Evolutionary conservation across 1,139 yeast genomes (phyloP), one percentile per base, ranked within the genome.

Genomic region (Candida sp.): DNA sequence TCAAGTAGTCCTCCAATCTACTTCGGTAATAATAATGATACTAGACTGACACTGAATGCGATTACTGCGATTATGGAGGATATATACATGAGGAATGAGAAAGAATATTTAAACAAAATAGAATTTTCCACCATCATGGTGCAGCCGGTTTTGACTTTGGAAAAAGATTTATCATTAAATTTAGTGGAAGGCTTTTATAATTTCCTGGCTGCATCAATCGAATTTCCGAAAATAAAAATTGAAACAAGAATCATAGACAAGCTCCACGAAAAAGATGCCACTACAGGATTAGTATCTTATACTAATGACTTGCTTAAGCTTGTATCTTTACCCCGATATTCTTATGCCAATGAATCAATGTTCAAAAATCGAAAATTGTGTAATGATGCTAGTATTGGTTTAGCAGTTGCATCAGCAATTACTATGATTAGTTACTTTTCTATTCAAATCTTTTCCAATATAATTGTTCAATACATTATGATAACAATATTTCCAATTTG

Each of bases 1-100:
- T 36, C 45, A 2, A 39, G 36, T 12, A 29, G 40, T 11, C 29
- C 9, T 5, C 36, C 9, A 12, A 34, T 34, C 8, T 34, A 21
- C 19, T 34, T 15, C 12, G 22, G 36, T n/a, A 34, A 34, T 5
- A 15, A 9, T 21, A 19, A 19, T 34, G 36, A 34, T 5, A 19
- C 8, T 15, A 19, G 22, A n/a, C 22, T 19, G 36, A 6, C 9
- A 34, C 21, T 34, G 22, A 19, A 9, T 9, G 11, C 9, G 7
- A 36, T 36, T 19, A 37, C 27, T 29, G 12, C 33, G 4, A 19
- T 55, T 7, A 36, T 64, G 21, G 49, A 49, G 38, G 58, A 55
- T 32, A 47, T 54, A 5, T 64, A 64, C 42, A 25, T 55, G 21
- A 49, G 66, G 35, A 53, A 56, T 42, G 63, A 61, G 44, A 44